Conservation (phyloP, 164 flowering plant species). For the Dillenia turbinata region DNA sequence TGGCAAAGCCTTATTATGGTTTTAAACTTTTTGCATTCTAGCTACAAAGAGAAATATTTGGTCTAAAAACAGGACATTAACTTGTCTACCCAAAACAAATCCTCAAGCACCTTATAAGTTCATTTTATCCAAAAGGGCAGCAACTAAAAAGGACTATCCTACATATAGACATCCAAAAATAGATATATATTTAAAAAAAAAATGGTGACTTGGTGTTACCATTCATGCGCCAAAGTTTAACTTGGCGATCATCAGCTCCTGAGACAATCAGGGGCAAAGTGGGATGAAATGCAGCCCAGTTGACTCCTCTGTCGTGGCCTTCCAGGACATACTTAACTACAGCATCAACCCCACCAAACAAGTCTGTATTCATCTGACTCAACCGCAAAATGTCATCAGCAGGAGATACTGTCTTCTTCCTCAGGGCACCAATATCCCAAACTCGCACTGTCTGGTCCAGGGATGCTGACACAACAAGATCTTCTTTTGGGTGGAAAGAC, state of each 20-base stretch:
- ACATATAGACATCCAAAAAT: background rate
- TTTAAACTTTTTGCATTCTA: too few relatives aligned
- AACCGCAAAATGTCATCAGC: constrained; percentile 79
- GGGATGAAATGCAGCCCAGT: constrained; percentile 96
- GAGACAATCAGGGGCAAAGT: constrained; percentile 73
- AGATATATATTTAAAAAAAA: background rate
- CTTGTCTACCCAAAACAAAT: too few relatives aligned
- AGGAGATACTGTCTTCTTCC: constrained; percentile 77
- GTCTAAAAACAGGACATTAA: too few relatives aligned
- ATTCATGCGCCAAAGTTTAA: constrained; percentile 95
- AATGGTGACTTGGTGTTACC: constrained; percentile 35
- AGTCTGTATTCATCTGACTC: constrained; percentile 88
- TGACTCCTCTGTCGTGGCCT: constrained; percentile 85
- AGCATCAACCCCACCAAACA: constrained; percentile 94
- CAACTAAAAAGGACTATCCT: too few relatives aligned
- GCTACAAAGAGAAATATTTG: too few relatives aligned
- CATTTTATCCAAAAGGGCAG: too few relatives aligned
- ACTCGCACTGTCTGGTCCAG: constrained; percentile 93
- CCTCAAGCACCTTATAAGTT: too few relatives aligned
- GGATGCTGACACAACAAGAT: constrained; percentile 89
- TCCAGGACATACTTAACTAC: constrained; percentile 92
- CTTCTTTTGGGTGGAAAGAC: constrained; percentile 88
- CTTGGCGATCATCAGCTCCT: constrained; percentile 98
- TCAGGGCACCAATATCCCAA: constrained; percentile 90
- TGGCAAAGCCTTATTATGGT: too few relatives aligned